phyloP scores from a whole-genome alignment of 371 early-diverging fungal species.

The Mucor piriformis region DNA sequence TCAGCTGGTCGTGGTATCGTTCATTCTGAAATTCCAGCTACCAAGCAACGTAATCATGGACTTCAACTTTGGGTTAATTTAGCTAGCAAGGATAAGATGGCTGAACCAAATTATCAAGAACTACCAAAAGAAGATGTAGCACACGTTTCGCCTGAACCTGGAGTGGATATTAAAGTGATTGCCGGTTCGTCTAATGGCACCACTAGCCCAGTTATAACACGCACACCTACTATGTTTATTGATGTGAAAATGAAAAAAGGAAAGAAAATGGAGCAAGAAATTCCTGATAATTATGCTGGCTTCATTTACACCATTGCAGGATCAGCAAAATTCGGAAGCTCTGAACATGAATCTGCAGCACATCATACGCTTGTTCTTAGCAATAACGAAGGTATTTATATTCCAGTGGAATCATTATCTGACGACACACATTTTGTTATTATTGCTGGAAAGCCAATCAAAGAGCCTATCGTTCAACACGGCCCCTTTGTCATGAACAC shows the following conservation, averaged over 20 bases:
- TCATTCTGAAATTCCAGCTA: slow-evolving; percentile 76
- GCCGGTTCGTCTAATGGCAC: slow-evolving; percentile 70
- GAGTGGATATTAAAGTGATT: slow-evolving; percentile 70
- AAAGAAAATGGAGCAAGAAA: slow-evolving; percentile 51
- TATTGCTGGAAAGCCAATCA: slow-evolving; percentile 60
- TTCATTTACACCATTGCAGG: slow-evolving; percentile 76
- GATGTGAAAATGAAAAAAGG: slow-evolving; percentile 63
- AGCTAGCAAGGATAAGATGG: slow-evolving; percentile 74
- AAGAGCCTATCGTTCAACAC: slow-evolving; percentile 58
- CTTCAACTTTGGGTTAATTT: slow-evolving; percentile 88
- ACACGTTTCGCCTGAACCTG: slow-evolving; percentile 52
- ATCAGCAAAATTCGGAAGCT: slow-evolving; percentile 51
- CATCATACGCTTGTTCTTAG: slow-evolving; percentile 56
- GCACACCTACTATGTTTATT: slow-evolving; percentile 71
- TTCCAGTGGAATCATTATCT: slow-evolving; percentile 50
- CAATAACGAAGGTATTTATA: slow-evolving; percentile 40
- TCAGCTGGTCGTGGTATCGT: slow-evolving; percentile 79
- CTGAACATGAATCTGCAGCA: slow-evolving; percentile 46
- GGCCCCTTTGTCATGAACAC: slow-evolving; percentile 68
- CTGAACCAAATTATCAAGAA: slow-evolving; percentile 78
- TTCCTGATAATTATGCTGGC: slow-evolving; percentile 61
- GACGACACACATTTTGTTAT: slow-evolving; percentile 59
- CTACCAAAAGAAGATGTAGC: slow-evolving; percentile 59
- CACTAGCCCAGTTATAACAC: slow-evolving; percentile 57
- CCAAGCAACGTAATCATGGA: slow-evolving; percentile 49